These are phyloP conservation scores for Botryotinia globosa DNA, from an alignment of 2,329 filamentous ascomycete genomes.

Conservation along the genomic window DNA sequence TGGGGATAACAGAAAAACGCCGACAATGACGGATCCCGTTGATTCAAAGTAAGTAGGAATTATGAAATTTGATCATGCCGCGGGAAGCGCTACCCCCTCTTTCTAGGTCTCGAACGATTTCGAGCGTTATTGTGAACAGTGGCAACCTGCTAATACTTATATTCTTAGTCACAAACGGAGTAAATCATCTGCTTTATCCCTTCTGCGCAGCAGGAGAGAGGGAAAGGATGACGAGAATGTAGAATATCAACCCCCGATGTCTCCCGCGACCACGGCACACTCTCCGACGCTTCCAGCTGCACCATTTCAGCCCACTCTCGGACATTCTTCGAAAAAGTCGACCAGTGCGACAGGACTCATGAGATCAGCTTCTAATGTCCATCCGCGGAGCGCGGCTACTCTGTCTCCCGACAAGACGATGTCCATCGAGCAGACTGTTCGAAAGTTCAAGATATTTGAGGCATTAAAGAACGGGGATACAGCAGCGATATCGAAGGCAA, in stretches of 20 bases:
- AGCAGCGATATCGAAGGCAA: conserved; percentile 80
- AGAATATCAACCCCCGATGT: conserved; percentile 34
- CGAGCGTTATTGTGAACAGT: not conserved
- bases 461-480: conserved; percentile 88
- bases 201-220: conserved; percentile 48
- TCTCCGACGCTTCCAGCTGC: conserved; percentile 29
- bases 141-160: conserved; percentile 4
- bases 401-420: conserved; percentile 35
- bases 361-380: conserved; percentile 26
- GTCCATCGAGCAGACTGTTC: conserved; percentile 87
- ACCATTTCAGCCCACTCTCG: conserved; percentile 29
- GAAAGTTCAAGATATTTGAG: conserved; percentile 92
- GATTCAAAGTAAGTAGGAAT: conserved; percentile 2
- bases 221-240: conserved; percentile 36
- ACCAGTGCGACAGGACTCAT: conserved; percentile 35
- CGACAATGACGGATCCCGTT: not conserved
- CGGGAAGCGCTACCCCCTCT: not conserved
- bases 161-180: conserved; percentile 46
- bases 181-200: conserved; percentile 52
- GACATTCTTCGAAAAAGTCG: conserved; percentile 33
- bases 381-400: conserved; percentile 24
- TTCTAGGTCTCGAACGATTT: not conserved
- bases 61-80: not conserved
- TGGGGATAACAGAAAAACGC: not conserved
- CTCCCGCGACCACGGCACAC: conserved; percentile 31